A percentile compares a stretch with the other conserved stretches of the same genome.
phyloP scores from a whole-genome alignment of 192 early-diverging fungal genomes.

The Diversispora epigaea region DNA sequence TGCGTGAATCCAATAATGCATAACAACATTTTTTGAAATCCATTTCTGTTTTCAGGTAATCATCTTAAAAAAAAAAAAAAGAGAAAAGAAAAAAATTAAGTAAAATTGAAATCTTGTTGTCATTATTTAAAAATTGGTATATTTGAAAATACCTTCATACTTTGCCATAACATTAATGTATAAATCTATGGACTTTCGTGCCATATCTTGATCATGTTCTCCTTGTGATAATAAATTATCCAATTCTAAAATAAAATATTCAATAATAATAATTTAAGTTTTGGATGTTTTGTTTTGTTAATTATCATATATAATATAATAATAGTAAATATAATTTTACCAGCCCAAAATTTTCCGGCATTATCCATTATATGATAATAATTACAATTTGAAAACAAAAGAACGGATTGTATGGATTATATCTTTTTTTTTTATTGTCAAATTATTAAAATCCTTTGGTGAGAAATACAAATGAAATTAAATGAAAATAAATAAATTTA shows the following conservation, averaged over 20 bases:
- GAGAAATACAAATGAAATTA: too few species aligned
- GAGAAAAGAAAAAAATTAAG: neutral
- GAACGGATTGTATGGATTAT: too few species aligned
- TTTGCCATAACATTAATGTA: slow-evolving; percentile 14
- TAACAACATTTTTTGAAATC: slow-evolving; percentile 50
- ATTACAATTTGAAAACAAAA: too few species aligned
- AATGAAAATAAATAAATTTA: too few species aligned
- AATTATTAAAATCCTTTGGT: too few species aligned
- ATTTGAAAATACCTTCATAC: slow-evolving; percentile 7
- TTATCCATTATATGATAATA: neutral
- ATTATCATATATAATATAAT: neutral
- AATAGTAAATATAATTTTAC: neutral
- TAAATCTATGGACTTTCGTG: neutral
- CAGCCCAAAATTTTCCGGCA: slow-evolving; percentile 17
- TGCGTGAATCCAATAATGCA: slow-evolving; percentile 51
- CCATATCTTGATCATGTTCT: neutral
- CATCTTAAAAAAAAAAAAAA: slow-evolving; percentile 39
- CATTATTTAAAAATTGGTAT: neutral
- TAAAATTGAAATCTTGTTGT: neutral
- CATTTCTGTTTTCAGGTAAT: slow-evolving; percentile 43
- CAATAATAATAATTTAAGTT: neutral
- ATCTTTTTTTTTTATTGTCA: too few species aligned
- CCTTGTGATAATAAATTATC: slow-evolving; percentile 16
- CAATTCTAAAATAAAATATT: neutral
- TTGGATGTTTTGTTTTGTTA: too few species aligned